Evolutionary conservation across 352 stramenopile genomes (phyloP).

Genomic region (Phytophthora crassamura): DNA sequence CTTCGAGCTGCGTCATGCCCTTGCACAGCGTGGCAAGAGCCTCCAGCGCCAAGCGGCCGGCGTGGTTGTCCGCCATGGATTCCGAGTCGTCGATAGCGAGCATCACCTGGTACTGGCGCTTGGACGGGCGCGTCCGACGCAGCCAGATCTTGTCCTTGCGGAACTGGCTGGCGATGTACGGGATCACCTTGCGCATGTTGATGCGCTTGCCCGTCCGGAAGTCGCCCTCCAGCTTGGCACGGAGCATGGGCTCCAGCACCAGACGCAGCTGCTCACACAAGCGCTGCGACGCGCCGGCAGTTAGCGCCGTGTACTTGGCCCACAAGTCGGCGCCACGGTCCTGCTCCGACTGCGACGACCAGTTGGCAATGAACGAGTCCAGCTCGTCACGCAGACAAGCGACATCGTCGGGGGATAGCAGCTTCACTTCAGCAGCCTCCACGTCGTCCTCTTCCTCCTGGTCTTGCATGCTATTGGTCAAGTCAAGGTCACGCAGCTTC

Average conservation of each 20-base stretch:
- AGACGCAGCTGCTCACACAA: conserved; percentile 99
- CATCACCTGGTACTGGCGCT: conserved; percentile 99
- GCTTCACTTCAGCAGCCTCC: conserved; percentile 38
- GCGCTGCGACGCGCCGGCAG: conserved; percentile 91
- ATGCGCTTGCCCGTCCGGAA: conserved; percentile 99
- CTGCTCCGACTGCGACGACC: conserved; percentile 54
- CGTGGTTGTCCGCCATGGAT: conserved; percentile 98
- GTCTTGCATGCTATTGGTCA: conserved; percentile 38
- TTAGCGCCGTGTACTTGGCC: conserved; percentile 94
- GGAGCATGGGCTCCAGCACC: conserved; percentile 98
- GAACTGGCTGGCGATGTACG: conserved; percentile 99
- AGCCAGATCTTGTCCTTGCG: conserved; percentile 99
- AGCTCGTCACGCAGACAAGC: conserved; percentile 76
- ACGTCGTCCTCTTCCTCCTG: conserved; percentile 46
- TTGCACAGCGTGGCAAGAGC: conserved; percentile 97
- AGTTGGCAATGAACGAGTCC: conserved; percentile 79
- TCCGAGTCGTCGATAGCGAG: conserved; percentile 99
- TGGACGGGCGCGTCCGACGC: conserved; percentile 97
- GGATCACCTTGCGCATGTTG: conserved; percentile 99
- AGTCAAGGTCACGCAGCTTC: conserved; percentile 46
- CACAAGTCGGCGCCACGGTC: conserved; percentile 84
- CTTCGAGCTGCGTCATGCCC: conserved; percentile 97
- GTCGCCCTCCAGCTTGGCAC: conserved; percentile 97
- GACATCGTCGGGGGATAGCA: conserved; percentile 75
- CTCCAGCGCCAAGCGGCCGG: conserved; percentile 95